Evolutionary conservation across 1,284 basidiomycete genomes (phyloP), one percentile per base, ranked within the genome.

Genomic region (Inonotus obliquus): DNA sequence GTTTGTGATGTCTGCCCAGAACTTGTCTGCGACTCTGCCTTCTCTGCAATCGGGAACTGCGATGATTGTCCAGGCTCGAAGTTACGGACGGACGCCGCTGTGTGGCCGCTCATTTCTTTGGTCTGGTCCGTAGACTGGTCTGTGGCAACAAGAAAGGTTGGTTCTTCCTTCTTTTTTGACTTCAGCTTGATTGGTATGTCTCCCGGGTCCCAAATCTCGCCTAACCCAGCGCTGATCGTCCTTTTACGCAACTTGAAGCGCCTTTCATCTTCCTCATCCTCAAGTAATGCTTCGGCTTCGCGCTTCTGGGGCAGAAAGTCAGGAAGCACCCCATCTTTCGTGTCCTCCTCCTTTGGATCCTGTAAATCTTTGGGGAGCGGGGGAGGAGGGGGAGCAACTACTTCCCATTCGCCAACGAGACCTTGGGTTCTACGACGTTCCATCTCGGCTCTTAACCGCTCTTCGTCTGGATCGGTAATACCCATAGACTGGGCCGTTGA

Each of bases 401-500:
- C 75, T 72, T 94, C 77, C 96, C 96, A 99, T 66, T 87, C 81
- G 1, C 96, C 95, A 0, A 86, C 89, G 7, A 86, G 75, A 1
- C 92, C 94, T 69, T 91, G 83, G 11, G 79, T 80, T 65, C 79
- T 76, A 60, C 85, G 77, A 63, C 80, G 72, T 69, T 84, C 81
- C 21, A 82, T 77, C 74, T 88, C 84, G 21, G 82, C 80, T 62
- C 77, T 76, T 64, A 80, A 69, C 63, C 82, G 71, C 66, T 85
- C 85, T 14, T 77, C 83, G 64, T 93, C 90, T 0, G 86, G 86
- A 68, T 95, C 91, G 5, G 73, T 79, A 67, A 85, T 88, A 0
- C 95, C 94, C 0, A 96, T 79, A 1, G 88, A 90, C 53, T 83
- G 85, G 0, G 96, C 89, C 0, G 92, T 93, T 17, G 91, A 86